Base-by-base conservation (phyloP, 208 protist species). In the Trichomonas vaginalis region DNA sequence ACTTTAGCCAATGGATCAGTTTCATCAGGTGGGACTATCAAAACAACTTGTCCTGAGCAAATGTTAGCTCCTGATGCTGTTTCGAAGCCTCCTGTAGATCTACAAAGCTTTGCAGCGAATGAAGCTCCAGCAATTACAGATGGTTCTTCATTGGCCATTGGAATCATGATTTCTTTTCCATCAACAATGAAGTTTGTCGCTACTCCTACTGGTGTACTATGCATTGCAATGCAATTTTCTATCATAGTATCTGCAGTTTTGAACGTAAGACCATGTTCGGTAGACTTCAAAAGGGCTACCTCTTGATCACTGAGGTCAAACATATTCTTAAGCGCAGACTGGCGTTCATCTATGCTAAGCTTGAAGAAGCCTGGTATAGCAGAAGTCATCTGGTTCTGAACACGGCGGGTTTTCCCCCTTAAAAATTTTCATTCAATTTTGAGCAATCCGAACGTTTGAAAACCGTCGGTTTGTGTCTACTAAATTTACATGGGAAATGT, bases 61-160 rank as follows among this genome's bases (percentile, higher is more conserved):
- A 95, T 39, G 47, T 95, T 95, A 0, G 10, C 2, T 80, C 40
- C 92, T 12, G 92, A n/a, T 10, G 47, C 32, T 10, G 51, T 79
- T n/a, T 0, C 35, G 15, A 95, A 61, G 8, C 47, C 47, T n/a
- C 92, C 92, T 51, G 35, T 46, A 12, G 47, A 37, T 49, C 49
- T 70, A 17, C 47, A 49, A 47, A 95, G 51, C 49, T 95, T 95
- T 0, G 49, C 47, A 4, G 51, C 51, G 1, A 61, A 48, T 9
- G 92, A 95, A 46, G 49, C 47, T 8, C 32, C 92, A 15, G 92
- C 92, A 47, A 95, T 95, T 47, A 95, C 51, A 39, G n/a, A 46
- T 80, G 92, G 92, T 47, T 95, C 92, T 95, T 95, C 92, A 27
- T 49, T 95, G 3, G 49, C 92, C 32, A 46, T 79, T 9, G 92